These are phyloP conservation scores for Tilletia indica DNA, from an alignment of 1,284 basidiomycete genomes.

Conservation along the genomic window DNA sequence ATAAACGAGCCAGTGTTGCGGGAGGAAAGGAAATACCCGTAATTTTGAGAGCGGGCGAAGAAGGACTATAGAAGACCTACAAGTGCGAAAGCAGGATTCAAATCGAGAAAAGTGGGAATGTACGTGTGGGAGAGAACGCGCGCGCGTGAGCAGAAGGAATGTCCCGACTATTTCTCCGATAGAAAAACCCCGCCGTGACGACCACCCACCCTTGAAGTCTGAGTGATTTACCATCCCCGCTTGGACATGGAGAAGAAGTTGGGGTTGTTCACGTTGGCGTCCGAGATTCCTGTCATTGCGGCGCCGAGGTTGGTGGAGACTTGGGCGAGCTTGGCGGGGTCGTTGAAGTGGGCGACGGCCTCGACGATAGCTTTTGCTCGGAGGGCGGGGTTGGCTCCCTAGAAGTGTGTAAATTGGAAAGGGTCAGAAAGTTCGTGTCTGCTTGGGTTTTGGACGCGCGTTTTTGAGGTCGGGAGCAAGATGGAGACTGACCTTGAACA, in stretches of 20 bases:
- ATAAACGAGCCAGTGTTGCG: too few relatives aligned
- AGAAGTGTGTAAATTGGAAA: not conserved
- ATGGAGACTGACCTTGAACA: conserved; percentile 33
- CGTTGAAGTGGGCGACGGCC: conserved; percentile 84
- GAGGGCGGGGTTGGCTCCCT: conserved; percentile 85
- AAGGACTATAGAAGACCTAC: too few relatives aligned
- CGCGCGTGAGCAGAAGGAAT: too few relatives aligned
- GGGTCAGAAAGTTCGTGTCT: too few relatives aligned
- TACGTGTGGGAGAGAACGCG: too few relatives aligned
- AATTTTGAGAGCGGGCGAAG: too few relatives aligned
- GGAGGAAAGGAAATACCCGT: too few relatives aligned
- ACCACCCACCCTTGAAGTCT: not conserved
- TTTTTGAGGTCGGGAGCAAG: conserved; percentile 67
- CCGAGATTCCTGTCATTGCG: conserved; percentile 80
- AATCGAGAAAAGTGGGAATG: too few relatives aligned
- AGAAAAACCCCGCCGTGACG: too few relatives aligned
- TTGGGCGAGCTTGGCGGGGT: conserved; percentile 59
- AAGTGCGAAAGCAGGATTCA: too few relatives aligned
- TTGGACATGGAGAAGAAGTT: conserved; percentile 47
- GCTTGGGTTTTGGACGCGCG: not conserved
- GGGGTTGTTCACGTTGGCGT: conserved; percentile 62
- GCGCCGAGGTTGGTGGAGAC: conserved; percentile 84
- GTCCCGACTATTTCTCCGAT: too few relatives aligned
- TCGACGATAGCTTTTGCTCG: conserved; percentile 96
- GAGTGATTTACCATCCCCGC: conserved; percentile 46